Base-by-base conservation (phyloP, 768 basidiomycete species). In the Rhodotorula toruloides region DNA sequence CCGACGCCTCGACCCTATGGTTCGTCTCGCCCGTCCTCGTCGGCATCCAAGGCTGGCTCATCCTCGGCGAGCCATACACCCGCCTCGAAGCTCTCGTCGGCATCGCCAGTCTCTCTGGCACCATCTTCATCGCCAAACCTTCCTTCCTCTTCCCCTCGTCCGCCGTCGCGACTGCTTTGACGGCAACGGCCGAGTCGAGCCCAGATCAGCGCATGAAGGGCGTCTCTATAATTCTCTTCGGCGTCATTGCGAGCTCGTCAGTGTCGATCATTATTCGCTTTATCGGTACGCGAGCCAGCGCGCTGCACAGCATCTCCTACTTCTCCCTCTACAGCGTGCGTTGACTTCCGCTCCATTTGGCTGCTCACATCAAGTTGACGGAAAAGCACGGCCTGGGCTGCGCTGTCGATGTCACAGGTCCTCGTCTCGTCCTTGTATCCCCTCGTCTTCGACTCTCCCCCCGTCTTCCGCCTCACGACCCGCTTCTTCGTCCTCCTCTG, bases 71-170 rank as follows among this genome's bases (percentile, higher is more conserved):
- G 42, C 58, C 77, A 9, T 76, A 72, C 56, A 72, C 73, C 0
- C 63, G 54, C 25, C 54, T 60, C 29, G 72, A 76, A 46, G 70
- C 65, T 11, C 44, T 63, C 29, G 64, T 72, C 2, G 70, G 72
- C 83, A 84, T 87, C 13, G 81, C 82, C 53, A 87, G 88, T 76
- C 80, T 93, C 39, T 48, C 83, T 14, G 91, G 91, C 0, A 89
- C 91, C 14, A 76, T 92, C 21, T 80, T 91, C 13, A 90, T 96
- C 55, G 88, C 90, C 17, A 81, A 89, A 42, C 91, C 91, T 0
- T 78, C 81, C 1, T 84, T 85, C 57, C 71, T 96, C 12, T 93
- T 96, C 48, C 39, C 54, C 4, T 3, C 55, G 0, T 16, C 27
- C 4, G 25, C 12, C 25, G 37, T 25, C 32, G n/a, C 54, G 1